phyloP scores from a whole-genome alignment of 2,329 filamentous ascomycete genomes.

The Aspergillus niger region DNA sequence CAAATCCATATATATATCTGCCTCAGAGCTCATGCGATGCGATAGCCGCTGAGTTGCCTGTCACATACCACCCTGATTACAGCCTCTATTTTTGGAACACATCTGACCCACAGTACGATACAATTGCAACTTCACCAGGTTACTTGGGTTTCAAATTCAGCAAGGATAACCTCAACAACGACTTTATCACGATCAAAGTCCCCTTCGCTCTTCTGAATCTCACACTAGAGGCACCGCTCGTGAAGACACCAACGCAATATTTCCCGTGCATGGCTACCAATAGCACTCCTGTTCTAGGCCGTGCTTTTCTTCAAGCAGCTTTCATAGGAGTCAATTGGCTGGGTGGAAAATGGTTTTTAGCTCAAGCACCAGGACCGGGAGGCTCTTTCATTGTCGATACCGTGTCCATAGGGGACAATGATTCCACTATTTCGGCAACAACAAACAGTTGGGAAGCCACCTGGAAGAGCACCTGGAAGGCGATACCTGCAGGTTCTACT shows the following conservation, averaged over 20 bases:
- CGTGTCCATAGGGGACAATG: not conserved
- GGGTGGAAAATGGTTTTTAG: slow-evolving; percentile 20
- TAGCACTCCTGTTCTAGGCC: not conserved
- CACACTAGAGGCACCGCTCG: slow-evolving; percentile 22
- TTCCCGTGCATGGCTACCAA: slow-evolving; percentile 22
- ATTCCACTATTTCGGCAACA: not conserved
- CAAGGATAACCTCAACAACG: slow-evolving; percentile 15
- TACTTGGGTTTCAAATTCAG: slow-evolving; percentile 20
- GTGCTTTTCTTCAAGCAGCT: slow-evolving; percentile 21
- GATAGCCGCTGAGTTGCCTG: slow-evolving; percentile 40
- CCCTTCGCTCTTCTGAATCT: slow-evolving; percentile 27
- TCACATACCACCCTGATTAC: slow-evolving; percentile 22
- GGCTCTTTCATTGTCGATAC: not conserved
- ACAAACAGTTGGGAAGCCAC: not conserved
- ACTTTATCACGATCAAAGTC: slow-evolving; percentile 24
- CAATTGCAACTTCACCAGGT: slow-evolving; percentile 19
- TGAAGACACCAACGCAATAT: slow-evolving; percentile 18
- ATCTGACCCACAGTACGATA: slow-evolving; percentile 12
- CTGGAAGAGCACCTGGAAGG: not conserved
- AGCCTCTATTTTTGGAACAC: slow-evolving; percentile 21
- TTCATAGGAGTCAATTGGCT: slow-evolving; percentile 25
- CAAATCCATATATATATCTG: slow-evolving; percentile 42
- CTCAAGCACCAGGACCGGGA: slow-evolving; percentile 25
- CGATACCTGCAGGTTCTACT: not conserved
- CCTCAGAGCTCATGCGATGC: slow-evolving; percentile 45